Evolutionary conservation across 495 filamentous ascomycete genomes (phyloP), one percentile per base, ranked within the genome.

Genomic region (Xanthoparmelia taractica): DNA sequence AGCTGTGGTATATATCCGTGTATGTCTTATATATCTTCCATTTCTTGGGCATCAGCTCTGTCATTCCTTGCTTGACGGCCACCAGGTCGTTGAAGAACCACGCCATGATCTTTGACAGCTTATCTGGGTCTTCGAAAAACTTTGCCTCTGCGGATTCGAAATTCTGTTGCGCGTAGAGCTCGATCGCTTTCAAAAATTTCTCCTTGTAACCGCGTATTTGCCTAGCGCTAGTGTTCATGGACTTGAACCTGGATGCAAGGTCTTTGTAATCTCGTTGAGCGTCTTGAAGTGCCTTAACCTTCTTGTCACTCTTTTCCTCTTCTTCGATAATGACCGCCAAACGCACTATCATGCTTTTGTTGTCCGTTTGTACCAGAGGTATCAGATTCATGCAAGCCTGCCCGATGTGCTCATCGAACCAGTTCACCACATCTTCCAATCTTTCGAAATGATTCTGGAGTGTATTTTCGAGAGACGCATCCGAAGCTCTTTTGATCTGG

Each of bases 41-140:
- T 69, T 95, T 96, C 76, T 94, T 96, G 33, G 94, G 94, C 81
- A 96, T 90, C 58, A 99, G 77, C 41, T 80, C 80, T 56, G 87
- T 82, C 86, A 99, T 95, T 67, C 94, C 92, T 57, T 92, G 78
- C 76, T 91, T 87, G 62, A 96, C 92, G 0, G 90, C 88, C 71
- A 89, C 92, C 1, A 99, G 83, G 70, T 99, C 93, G 74, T 96
- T 96, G 80, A 97, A 99, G 75, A 85, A 97, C 94, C 95, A 99
- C 63, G 84, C 84, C 74, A 96, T 78, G 66, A 79, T 84, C 77
- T 96, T 94, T 54, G 93, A 89, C 48, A 99, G 76, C 67, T 77
- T 82, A n/a, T 88, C 83, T 0, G 95, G 88, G 68, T 97, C 90
- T 17, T 82, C 86, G 41, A 91, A 71, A 72, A 99, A 97, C 37